phyloP scores from a whole-genome alignment of 2,329 filamentous ascomycete genomes.

The Epicoccum nigrum region DNA sequence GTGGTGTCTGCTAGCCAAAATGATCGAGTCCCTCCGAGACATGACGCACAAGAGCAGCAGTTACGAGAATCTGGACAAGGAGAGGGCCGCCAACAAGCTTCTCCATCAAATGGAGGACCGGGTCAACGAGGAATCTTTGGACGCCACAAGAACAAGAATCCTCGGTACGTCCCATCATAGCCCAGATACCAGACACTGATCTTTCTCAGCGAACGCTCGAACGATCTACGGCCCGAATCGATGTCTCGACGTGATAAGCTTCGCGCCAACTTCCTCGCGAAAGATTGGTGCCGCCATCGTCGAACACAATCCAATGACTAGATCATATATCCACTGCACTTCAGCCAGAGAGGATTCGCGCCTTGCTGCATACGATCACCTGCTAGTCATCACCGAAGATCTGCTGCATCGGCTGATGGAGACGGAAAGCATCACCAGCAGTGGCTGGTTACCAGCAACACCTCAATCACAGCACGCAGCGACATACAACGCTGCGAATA shows the following conservation, averaged over 20 bases:
- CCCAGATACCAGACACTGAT: background rate
- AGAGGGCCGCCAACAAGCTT: conserved; percentile 40
- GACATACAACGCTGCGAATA: conserved; percentile 27
- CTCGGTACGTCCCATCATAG: conserved; percentile 26
- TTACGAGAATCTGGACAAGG: conserved; percentile 37
- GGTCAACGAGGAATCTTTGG: conserved; percentile 42
- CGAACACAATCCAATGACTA: conserved; percentile 45
- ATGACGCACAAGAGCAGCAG: conserved; percentile 43
- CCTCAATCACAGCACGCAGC: conserved; percentile 42
- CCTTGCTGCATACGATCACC: conserved; percentile 40
- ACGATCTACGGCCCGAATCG: conserved; percentile 45
- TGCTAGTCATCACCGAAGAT: conserved; percentile 47
- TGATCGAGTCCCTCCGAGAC: conserved; percentile 45
- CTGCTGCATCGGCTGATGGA: conserved; percentile 41
- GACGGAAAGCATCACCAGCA: conserved; percentile 41
- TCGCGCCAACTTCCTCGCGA: conserved; percentile 40
- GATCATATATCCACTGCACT: conserved; percentile 43
- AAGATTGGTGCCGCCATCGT: conserved; percentile 46
- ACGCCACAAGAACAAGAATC: conserved; percentile 41
- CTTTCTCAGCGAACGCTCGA: conserved; percentile 38
- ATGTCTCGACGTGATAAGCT: conserved; percentile 46
- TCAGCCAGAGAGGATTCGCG: conserved; percentile 42
- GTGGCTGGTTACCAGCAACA: conserved; percentile 45
- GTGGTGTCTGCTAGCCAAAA: conserved; percentile 22
- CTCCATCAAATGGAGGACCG: conserved; percentile 45